Base-by-base conservation (phyloP, 306 rosid genomes). In the Comarum palustre region DNA sequence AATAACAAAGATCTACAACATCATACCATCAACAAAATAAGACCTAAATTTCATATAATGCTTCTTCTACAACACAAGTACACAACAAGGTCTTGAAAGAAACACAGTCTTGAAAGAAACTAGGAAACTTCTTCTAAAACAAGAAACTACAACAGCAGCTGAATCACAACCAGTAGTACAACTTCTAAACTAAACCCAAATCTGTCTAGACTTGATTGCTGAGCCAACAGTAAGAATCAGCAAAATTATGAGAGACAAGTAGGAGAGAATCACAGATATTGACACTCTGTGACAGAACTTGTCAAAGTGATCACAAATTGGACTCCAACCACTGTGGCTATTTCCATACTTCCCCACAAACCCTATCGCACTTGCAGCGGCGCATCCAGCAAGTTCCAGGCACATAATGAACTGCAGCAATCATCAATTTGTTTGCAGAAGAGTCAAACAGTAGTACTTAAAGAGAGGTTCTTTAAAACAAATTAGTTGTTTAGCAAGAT, bases 281-380 rank as follows among this genome's bases (percentile, higher is more conserved):
- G 75, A 59, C 43, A 79, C 66, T 22, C 71, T 70, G 46, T 77
- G 38, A 8, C 93, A 86, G 67, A 80, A 88, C 39, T 71, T 76
- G 4, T 52, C 65, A 12, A 86, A 82, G 29, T 80, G 57, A 20
- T 80, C 78, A 75, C 92, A 86, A 31, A 88, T 82, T 5, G 90
- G 86, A 0, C 73, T 14, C 88, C 92, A 88, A 13, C 88, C 87
- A 0, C 85, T 7, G 65, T 82, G 87, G 47, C 34, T n/a, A 48
- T 84, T 86, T 57, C 90, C 93, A 59, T 82, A 71, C 76, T 47
- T 63, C 22, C 93, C 93, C 38, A 88, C 81, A 54, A 55, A 77
- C 64, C 88, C 90, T 36, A 78, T 81, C 0, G 90, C 88, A 1
- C 84, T 84, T 3, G 84, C 87, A 2, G 90, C 82, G 14, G 84